Percentiles rank a stretch among this genome's conserved stretches.
phyloP scores from a whole-genome alignment of 2,329 filamentous ascomycete species.

The Penicillium rolfsii region DNA sequence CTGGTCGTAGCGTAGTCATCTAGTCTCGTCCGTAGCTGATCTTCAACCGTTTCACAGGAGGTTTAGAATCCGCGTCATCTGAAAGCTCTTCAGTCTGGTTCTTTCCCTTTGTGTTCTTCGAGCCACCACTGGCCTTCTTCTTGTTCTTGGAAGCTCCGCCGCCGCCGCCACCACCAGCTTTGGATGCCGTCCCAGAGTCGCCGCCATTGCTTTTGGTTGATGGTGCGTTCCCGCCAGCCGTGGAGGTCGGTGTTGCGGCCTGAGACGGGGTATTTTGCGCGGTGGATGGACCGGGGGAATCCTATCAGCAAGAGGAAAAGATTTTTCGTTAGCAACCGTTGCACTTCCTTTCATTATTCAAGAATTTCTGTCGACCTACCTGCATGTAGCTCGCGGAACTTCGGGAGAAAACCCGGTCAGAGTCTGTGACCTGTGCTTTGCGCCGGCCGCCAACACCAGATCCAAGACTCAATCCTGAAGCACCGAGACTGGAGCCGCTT shows the following conservation, averaged over 20 bases:
- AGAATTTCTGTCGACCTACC: constrained; percentile 30
- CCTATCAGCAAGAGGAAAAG: constrained; percentile 30
- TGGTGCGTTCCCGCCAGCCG: constrained; percentile 33
- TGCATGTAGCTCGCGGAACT: constrained; percentile 55
- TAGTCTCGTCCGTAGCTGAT: constrained; percentile 51
- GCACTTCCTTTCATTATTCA: background rate
- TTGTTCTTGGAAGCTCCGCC: constrained; percentile 45
- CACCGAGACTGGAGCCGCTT: constrained; percentile 49
- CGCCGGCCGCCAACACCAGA: constrained; percentile 38
- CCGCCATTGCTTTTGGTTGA: constrained; percentile 35
- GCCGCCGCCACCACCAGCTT: constrained; percentile 18
- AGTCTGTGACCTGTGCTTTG: constrained; percentile 50
- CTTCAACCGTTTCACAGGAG: constrained; percentile 49
- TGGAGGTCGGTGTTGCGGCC: constrained; percentile 50
- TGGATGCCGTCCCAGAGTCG: constrained; percentile 14
- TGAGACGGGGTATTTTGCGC: constrained; percentile 52
- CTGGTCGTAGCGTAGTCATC: constrained; percentile 5
- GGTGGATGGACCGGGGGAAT: constrained; percentile 50
- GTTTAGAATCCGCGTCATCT: constrained; percentile 44
- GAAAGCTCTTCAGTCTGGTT: constrained; percentile 38
- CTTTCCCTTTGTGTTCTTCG: constrained; percentile 34
- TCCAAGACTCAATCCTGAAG: constrained; percentile 38
- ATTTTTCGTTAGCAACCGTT: background rate
- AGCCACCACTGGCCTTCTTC: constrained; percentile 44
- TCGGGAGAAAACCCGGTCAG: constrained; percentile 53